phyloP scores from a whole-genome alignment of 352 stramenopile genomes.

The Blastocystis hominis region DNA sequence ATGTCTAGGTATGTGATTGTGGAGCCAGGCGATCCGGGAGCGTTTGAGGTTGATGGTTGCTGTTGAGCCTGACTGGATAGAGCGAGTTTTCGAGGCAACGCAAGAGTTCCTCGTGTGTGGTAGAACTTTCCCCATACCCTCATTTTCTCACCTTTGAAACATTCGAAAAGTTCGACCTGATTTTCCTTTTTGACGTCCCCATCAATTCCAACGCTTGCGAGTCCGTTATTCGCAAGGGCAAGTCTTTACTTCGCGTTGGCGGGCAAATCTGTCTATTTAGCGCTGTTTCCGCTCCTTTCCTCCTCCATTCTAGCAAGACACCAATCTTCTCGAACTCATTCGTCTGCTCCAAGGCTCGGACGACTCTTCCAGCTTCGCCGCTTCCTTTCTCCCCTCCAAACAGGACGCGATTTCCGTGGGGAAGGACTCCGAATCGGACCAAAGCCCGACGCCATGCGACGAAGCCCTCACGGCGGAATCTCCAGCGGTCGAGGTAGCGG shows the following conservation, averaged over 20 bases:
- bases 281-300: neutral
- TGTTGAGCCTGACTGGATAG: neutral
- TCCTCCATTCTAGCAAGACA: neutral
- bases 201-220: conserved; percentile 11
- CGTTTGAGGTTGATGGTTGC: neutral
- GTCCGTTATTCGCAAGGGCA: conserved; percentile 25
- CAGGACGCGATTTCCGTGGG: neutral
- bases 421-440: neutral
- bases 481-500: neutral
- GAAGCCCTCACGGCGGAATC: neutral
- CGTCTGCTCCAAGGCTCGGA: neutral
- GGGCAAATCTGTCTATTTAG: conserved; percentile 31
- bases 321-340: conserved; percentile 13
- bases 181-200: conserved; percentile 47
- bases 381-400: neutral
- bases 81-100: neutral
- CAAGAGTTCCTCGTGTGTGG: neutral
- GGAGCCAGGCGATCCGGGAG: neutral
- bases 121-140: conserved; percentile 54
- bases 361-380: neutral
- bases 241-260: conserved; percentile 29
- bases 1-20: conserved; percentile 47
- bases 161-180: conserved; percentile 38
- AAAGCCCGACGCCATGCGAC: neutral
- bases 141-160: conserved; percentile 56